Base-by-base conservation (phyloP, 2,329 filamentous ascomycete genomes). In the Hypoxylon sp. region DNA sequence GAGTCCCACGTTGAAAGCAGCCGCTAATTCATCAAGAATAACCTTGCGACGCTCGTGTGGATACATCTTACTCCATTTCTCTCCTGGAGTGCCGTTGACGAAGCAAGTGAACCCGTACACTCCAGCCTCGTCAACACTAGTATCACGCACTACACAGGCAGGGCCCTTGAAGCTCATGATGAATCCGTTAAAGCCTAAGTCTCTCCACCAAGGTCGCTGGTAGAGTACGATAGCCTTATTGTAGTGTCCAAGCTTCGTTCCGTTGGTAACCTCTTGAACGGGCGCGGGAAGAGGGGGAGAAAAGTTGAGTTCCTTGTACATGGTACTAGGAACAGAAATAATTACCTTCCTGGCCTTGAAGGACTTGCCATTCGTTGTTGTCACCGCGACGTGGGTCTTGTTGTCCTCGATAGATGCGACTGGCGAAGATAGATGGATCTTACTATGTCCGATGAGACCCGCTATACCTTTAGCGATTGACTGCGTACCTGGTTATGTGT, bases 261-360 rank as follows among this genome's bases (percentile, higher is more conserved):
- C 70, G 19, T 79, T 70, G 32, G 78, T 77, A 11, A 84, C 73
- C 1, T 77, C 72, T 3, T 76, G 73, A 29, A 82, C 79, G 2
- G 75, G 72, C 0, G 68, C 35, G 0, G 84, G 81, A 0, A 87
- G 76, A 0, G 80, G 71, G 0, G 86, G 86, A 0, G 77, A 73
- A 73, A 88, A 85, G 2, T 74, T 75, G 24, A 88, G 80, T 6
- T 81, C 78, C 8, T 79, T 77, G 58, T 84, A 82, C 47, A 86
- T 75, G 6, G 85, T 81, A 5, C 81, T 84, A 0, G 86, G 83
- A 5, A 88, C 75, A 1, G 85, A 84, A 2, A 86, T 67, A 53
- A 88, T 82, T 27, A 81, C 77, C 48, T 82, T 83, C 21, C 75
- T 77, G 0, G 78, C 80, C 2, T 76, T 65, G 21, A 80, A 75